Base-by-base conservation (phyloP, 306 rosid genomes). In the Cucurbita pepo region DNA sequence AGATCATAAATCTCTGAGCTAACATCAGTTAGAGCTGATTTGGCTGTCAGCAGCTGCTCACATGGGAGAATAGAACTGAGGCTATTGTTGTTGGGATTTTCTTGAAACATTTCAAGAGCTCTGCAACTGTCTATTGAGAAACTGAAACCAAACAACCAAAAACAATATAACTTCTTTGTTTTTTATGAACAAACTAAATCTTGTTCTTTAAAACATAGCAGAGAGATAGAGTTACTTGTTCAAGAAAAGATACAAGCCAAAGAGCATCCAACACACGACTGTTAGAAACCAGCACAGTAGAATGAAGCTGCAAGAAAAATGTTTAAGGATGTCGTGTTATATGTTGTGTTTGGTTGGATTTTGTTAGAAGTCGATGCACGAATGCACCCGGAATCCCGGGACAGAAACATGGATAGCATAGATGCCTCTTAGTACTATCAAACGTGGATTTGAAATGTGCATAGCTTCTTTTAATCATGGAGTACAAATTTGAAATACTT, bases 31-130 rank as follows among this genome's bases (percentile, higher is more conserved):
- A 88, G 70, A 43, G 79, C 36, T 47, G 88, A 45, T 75, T 85
- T 85, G 69, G 87, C 92, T 15, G 92, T 82, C 8, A 53, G 80
- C 75, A 91, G 57, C 69, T 87, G 82, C 11, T 77, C 81, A 72
- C 96, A 91, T 12, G 90, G 92, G 52, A 88, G 76, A 66, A 88
- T 79, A 21, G 82, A 85, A 77, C 87, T 87, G 56, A 91, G 78
- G 84, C 88, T 88, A 52, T 51, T 87, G 80, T 87, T 80, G 58
- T 83, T 47, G 4, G 95, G 95, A 70, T 91, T 81, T 76, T 79
- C 76, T 79, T 87, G 80, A 63, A 91, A 91, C 75, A 37, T 83
- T 19, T 79, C 57, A 25, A 91, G 82, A 61, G 89, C 85, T 56
- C 81, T 85, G 85, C 97, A 91, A 0, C 80, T 75, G 69, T 91